Percentiles rank a stretch among this genome's conserved stretches.
These are phyloP conservation scores for Samsoniella hepiali DNA, from an alignment of 2,329 filamentous ascomycete genomes.

Conservation along the genomic window DNA sequence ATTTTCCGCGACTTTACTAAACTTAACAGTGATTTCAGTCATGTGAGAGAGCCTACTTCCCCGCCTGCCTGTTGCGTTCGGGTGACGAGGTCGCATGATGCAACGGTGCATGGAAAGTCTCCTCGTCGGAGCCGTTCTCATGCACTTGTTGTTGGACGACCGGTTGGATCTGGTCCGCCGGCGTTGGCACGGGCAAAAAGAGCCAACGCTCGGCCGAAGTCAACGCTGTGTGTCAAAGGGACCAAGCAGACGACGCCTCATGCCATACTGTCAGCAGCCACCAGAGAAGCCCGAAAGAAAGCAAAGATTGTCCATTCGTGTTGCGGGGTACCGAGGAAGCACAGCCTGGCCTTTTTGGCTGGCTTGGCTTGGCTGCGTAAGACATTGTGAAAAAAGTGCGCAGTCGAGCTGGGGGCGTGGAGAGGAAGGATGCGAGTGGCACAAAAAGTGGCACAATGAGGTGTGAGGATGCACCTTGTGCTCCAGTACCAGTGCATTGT, in stretches of 20 bases:
- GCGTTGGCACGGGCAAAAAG: not conserved
- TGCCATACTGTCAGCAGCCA: slow-evolving; percentile 7
- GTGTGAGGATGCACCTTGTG: too few species aligned
- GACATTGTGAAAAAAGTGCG: not conserved
- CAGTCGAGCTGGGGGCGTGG: not conserved
- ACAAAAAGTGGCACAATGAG: not conserved
- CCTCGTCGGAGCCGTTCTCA: too few species aligned
- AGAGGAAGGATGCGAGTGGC: not conserved
- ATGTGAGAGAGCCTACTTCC: not conserved
- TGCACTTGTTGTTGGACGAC: too few species aligned
- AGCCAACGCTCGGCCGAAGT: not conserved
- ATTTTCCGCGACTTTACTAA: too few species aligned
- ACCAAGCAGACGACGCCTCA: not conserved
- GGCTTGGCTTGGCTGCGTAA: not conserved
- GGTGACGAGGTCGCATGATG: not conserved
- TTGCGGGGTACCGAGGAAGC: slow-evolving; percentile 14
- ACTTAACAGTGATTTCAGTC: not conserved
- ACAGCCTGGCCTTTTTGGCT: not conserved
- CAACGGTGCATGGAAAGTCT: not conserved
- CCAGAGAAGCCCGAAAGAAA: not conserved
- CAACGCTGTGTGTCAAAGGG: not conserved
- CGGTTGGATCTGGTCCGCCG: not conserved
- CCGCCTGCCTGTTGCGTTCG: not conserved
- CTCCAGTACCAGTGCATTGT: too few species aligned
- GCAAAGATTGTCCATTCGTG: not conserved